These are phyloP conservation scores for Microsporum audouinii DNA, from an alignment of 2,329 filamentous ascomycete species.

Conservation along the genomic window DNA sequence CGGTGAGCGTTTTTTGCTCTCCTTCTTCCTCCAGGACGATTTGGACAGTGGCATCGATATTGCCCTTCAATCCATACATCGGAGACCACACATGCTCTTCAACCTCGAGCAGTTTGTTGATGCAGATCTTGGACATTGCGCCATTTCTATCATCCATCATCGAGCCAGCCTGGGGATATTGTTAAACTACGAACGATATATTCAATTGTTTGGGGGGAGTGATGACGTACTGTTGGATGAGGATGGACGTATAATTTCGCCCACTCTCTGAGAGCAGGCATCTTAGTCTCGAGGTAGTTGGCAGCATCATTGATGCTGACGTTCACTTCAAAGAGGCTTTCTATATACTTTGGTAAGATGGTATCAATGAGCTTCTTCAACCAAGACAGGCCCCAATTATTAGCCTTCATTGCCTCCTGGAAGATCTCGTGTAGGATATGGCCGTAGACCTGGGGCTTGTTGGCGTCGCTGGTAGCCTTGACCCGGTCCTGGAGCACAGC, in stretches of 20 bases:
- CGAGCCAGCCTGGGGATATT: constrained; percentile 48
- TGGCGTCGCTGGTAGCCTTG: constrained; percentile 74
- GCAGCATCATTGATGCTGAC: constrained; percentile 60
- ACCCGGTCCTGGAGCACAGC: constrained; percentile 91
- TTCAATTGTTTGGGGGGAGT: neutral
- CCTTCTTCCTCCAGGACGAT: constrained; percentile 63
- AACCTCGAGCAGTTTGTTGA: constrained; percentile 88
- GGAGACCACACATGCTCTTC: constrained; percentile 98
- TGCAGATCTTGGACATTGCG: constrained; percentile 64
- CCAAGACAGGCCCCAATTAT: constrained; percentile 64
- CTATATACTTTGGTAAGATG: constrained; percentile 65
- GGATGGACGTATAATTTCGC: constrained; percentile 66
- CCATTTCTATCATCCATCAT: constrained; percentile 69
- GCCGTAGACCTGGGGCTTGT: constrained; percentile 75
- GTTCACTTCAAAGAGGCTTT: constrained; percentile 80
- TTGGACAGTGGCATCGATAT: constrained; percentile 94
- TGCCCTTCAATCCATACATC: constrained; percentile 93
- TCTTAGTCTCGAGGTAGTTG: constrained; percentile 71
- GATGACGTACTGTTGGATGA: constrained; percentile 48
- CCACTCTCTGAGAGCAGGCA: constrained; percentile 72
- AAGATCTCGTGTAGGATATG: constrained; percentile 93
- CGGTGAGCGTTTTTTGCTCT: constrained; percentile 59
- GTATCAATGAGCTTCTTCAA: constrained; percentile 55
- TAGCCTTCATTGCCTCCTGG: constrained; percentile 73
- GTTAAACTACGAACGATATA: neutral